Conservation (phyloP, 129 eudicot genomes). For the Saposhnikovia divaricata region DNA sequence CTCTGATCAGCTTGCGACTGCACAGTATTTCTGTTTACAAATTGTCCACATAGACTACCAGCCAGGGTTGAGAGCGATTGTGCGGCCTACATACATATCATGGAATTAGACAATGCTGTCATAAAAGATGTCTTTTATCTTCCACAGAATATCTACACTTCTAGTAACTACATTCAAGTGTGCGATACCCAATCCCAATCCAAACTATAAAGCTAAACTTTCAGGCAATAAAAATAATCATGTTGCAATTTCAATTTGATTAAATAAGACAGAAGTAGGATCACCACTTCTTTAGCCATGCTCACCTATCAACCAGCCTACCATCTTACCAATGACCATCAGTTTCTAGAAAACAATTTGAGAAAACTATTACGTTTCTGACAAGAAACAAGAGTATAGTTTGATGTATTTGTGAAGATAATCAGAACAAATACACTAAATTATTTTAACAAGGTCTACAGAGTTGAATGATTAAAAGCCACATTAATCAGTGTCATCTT, state of each 20-base stretch:
- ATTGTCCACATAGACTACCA: constrained; percentile 43
- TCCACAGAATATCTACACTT: not conserved
- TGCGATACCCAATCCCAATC: not conserved
- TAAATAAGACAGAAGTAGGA: not conserved
- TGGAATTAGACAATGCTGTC: not conserved
- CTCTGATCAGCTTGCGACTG: constrained; percentile 31
- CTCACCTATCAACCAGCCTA: not conserved
- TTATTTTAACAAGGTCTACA: not conserved
- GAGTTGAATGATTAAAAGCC: not conserved
- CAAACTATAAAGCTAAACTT: not conserved
- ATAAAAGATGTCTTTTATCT: not conserved
- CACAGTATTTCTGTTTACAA: constrained; percentile 18
- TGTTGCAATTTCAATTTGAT: not conserved
- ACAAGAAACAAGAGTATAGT: not conserved
- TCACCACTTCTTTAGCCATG: not conserved
- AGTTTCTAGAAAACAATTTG: not conserved
- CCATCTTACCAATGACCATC: not conserved
- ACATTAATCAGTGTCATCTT: not conserved
- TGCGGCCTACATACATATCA: constrained; percentile 55
- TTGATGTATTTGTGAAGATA: not conserved
- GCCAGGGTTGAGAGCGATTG: constrained; percentile 63
- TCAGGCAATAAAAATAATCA: not conserved
- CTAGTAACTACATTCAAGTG: not conserved
- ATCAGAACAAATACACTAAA: not conserved
- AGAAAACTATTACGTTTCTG: not conserved